Percentiles rank a stretch among this genome's conserved stretches.
phyloP scores from a whole-genome alignment of 2,329 filamentous ascomycete species.

The Verticillium isaacii region DNA sequence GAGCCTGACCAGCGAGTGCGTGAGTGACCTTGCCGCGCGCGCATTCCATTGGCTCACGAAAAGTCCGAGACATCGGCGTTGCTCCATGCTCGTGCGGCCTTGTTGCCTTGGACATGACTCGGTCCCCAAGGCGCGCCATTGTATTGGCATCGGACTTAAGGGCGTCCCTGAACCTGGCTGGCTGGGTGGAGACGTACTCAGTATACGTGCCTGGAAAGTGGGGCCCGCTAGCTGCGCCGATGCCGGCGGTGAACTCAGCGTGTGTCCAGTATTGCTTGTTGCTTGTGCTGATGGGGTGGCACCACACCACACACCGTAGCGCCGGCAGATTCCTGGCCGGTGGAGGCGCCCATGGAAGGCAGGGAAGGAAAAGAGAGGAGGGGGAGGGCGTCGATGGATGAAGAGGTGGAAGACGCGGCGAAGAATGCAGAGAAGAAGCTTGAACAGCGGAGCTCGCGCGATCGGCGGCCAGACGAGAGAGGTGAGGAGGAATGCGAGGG shows the following conservation, averaged over 20 bases:
- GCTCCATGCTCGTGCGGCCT: no score
- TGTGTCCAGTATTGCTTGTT: neutral
- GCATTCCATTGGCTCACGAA: no score
- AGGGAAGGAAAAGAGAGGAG: neutral
- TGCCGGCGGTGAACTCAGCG: neutral
- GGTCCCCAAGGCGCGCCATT: no score
- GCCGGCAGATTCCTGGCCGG: neutral
- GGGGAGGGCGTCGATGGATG: neutral
- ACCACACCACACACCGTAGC: neutral
- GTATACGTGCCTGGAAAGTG: neutral
- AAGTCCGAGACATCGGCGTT: no score
- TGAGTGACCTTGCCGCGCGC: no score
- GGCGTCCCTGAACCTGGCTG: no score
- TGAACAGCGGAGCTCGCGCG: neutral
- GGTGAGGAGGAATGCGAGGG: neutral
- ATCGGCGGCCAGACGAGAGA: neutral
- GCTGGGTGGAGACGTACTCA: no score
- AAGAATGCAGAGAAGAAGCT: neutral
- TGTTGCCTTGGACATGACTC: no score
- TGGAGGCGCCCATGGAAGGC: neutral
- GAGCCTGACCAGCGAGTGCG: no score
- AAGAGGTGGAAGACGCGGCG: neutral
- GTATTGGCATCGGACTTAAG: no score
- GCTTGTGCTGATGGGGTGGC: neutral
- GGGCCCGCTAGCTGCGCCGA: neutral